These are phyloP conservation scores for Coccomyxa subellipsoidea DNA, from an alignment of 163 green algal species.

Conservation along the genomic window DNA sequence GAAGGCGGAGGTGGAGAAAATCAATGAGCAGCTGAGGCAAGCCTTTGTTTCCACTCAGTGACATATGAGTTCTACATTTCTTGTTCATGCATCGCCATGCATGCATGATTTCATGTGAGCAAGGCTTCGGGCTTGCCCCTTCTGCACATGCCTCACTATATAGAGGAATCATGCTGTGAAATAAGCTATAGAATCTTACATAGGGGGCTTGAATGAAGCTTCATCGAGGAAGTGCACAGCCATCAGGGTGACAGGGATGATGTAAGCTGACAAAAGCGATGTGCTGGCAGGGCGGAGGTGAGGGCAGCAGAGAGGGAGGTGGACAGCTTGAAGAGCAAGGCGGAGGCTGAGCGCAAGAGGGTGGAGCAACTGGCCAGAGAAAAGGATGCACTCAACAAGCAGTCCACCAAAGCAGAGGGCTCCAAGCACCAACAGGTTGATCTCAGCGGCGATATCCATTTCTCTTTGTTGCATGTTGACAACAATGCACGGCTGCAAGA, in stretches of 20 bases:
- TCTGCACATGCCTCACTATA: no score
- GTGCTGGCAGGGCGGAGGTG: constrained; percentile 29
- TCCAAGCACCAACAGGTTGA: constrained; percentile 65
- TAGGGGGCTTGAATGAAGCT: not conserved
- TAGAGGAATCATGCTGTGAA: no score
- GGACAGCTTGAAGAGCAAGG: constrained; percentile 37
- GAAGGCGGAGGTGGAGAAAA: constrained; percentile 60
- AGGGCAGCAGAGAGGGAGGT: constrained; percentile 64
- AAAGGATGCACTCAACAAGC: constrained; percentile 84
- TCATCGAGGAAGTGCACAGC: not conserved
- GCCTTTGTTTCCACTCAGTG: not conserved
- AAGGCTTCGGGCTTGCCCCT: no score
- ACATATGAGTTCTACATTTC: not conserved
- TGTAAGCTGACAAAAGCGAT: no score
- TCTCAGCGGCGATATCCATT: not conserved
- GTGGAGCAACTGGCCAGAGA: constrained; percentile 68
- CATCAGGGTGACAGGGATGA: not conserved
- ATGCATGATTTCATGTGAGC: no score
- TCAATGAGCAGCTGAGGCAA: constrained; percentile 59
- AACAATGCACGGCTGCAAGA: not conserved
- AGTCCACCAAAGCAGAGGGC: constrained; percentile 73
- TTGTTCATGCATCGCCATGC: no score
- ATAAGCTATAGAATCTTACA: not conserved
- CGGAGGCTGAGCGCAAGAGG: constrained; percentile 58
- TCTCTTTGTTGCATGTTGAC: not conserved